phyloP scores from a whole-genome alignment of 805 yeast genomes.

The Tetrapisispora namnaoensis region DNA sequence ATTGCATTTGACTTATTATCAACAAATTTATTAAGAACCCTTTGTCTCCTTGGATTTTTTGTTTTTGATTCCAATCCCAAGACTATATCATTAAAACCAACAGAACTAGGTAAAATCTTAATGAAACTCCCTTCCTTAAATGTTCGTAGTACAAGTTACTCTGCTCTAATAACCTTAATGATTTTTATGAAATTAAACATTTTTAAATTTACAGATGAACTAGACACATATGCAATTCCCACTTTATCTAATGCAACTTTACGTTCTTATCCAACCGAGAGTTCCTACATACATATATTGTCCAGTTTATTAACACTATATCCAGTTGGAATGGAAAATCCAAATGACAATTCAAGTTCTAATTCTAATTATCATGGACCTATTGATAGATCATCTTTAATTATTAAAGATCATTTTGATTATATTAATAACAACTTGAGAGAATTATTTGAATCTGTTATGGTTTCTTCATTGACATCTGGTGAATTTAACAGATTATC shows the following conservation, averaged over 20 bases:
- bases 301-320: conserved; percentile 42
- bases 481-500: conserved; percentile 49
- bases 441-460: conserved; percentile 44
- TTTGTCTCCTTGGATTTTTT: conserved; percentile 43
- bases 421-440: conserved; percentile 41
- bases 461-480: conserved; percentile 43
- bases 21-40: conserved; percentile 44
- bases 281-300: conserved; percentile 33
- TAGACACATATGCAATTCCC: conserved; percentile 24
- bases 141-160: conserved; percentile 24
- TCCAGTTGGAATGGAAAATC: conserved; percentile 39
- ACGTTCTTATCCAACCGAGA: conserved; percentile 33
- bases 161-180: conserved; percentile 39
- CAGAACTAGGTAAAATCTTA: conserved; percentile 44
- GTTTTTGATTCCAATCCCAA: conserved; percentile 19
- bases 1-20: conserved; percentile 45
- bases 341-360: conserved; percentile 41
- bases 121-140: conserved; percentile 26
- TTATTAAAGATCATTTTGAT: conserved; percentile 56
- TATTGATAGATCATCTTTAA: conserved; percentile 53
- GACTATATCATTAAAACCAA: conserved; percentile 32
- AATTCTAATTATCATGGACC: conserved; percentile 58
- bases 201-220: conserved; percentile 29
- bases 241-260: conserved; percentile 31
- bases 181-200: conserved; percentile 38